Base-by-base conservation (phyloP, 2,329 filamentous ascomycete species). In the Beauveria varroae region DNA sequence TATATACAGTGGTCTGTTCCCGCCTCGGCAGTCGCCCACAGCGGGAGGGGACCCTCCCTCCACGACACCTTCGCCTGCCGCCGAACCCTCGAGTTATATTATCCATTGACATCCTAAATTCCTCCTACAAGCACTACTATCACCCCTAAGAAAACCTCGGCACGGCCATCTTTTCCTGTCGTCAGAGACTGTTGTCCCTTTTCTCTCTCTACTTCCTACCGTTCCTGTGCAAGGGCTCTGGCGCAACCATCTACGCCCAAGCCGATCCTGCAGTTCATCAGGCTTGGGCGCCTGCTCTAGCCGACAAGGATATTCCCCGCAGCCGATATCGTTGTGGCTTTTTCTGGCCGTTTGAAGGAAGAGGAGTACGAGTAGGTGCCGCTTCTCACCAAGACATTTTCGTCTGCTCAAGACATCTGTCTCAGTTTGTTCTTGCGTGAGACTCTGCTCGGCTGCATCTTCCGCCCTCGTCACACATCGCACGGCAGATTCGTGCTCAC, bases 231-330 rank as follows among this genome's bases (percentile, higher is more conserved):
- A 47, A 47, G 26, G 14, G 34, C 34, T 37, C 34, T 37, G 34
- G 34, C 34, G 34, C 34, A 37, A 37, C 14, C 34, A 37, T 37
- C 34, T 37, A 37, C 34, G 12, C 34, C 34, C 34, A 37, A 37
- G 34, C 34, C 34, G 34, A 37, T 37, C 34, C 34, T 37, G 34
- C 44, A 24, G 22, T 18, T 47, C 44, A 24, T 26, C 34, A 37
- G 34, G 34, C 34, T 37, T 37, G 34, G 34, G 34, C 34, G 34
- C 34, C n/a, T 51, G 49, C 49, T 37, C 18, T 49, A 47, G 28
- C 30, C 22, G 55, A 57, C 55, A 50, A 41, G 55, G 55, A 22
- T 37, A 37, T 57, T 50, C 55, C 55, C 55, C 55, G 55, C 55
- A 57, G 55, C 55, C 55, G 55, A 57, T 34, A 50, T 57, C 34